Evolutionary conservation across 176 grass and related monocot species (phyloP).

Genomic region (Eragrostis curvula): DNA sequence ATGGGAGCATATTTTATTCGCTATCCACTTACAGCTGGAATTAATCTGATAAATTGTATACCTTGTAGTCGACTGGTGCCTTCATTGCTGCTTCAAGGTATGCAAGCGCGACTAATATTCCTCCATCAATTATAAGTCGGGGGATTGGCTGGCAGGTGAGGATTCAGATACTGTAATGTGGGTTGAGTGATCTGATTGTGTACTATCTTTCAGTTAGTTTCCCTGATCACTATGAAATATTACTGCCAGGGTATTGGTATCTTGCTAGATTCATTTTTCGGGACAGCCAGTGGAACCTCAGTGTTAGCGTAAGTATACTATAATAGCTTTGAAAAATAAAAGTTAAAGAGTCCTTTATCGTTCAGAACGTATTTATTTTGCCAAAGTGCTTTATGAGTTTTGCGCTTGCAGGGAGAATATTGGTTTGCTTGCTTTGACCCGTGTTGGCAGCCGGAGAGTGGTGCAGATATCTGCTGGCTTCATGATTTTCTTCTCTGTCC

Average conservation of each 20-base stretch:
- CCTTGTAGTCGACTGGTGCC: constrained; percentile 74
- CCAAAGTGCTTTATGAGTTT: constrained; percentile 31
- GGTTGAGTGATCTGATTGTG: neutral
- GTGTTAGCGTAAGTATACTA: constrained; percentile 69
- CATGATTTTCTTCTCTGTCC: constrained; percentile 97
- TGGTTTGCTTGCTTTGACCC: constrained; percentile 81
- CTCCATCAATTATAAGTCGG: constrained; percentile 82
- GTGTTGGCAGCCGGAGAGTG: constrained; percentile 79
- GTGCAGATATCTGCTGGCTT: constrained; percentile 98
- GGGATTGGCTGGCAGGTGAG: constrained; percentile 94
- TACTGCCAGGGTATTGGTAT: constrained; percentile 69
- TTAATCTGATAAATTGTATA: neutral
- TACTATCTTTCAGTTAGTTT: constrained; percentile 13
- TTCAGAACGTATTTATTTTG: neutral
- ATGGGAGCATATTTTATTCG: neutral
- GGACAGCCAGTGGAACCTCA: constrained; percentile 76
- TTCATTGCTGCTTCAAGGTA: constrained; percentile 85
- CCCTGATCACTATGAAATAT: constrained; percentile 12
- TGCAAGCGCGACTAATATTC: constrained; percentile 84
- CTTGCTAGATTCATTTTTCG: constrained; percentile 83
- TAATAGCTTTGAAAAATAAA: neutral
- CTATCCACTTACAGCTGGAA: neutral
- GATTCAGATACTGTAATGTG: neutral
- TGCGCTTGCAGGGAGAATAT: constrained; percentile 71
- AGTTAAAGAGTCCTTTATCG: neutral